Evolutionary conservation across 352 stramenopile species (phyloP).

Genomic region (Globisporangium sylvaticum): DNA sequence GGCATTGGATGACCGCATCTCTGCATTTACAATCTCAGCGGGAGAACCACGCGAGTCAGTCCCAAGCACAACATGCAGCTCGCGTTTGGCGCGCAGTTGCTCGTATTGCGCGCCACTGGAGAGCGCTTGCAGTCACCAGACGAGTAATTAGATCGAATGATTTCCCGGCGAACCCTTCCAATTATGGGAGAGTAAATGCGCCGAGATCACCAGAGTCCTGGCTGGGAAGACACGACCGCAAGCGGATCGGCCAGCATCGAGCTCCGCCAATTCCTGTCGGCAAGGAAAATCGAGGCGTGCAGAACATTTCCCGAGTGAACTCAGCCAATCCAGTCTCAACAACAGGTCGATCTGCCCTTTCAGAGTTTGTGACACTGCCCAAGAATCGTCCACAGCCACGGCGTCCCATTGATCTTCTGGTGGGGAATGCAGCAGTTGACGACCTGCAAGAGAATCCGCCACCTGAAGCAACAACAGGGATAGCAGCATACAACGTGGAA

Average conservation of each 20-base stretch:
- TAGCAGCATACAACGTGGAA: not conserved
- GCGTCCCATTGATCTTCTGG: slow-evolving; percentile 31
- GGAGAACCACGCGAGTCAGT: slow-evolving; percentile 6
- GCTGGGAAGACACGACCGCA: not conserved
- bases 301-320: not conserved
- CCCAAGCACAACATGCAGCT: slow-evolving; percentile 9
- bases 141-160: not conserved
- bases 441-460: not conserved
- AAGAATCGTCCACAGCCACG: slow-evolving; percentile 30
- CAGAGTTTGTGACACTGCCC: slow-evolving; percentile 33
- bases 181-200: not conserved
- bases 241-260: slow-evolving; percentile 1
- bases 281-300: slow-evolving; percentile 7
- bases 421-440: not conserved
- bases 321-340: not conserved
- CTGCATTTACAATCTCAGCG: slow-evolving; percentile 15
- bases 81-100: slow-evolving; percentile 18
- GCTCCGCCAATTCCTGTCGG: not conserved
- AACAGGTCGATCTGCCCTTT: slow-evolving; percentile 6
- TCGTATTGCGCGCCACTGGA: slow-evolving; percentile 19
- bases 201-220: not conserved
- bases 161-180: no score
- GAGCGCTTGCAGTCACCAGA: slow-evolving; percentile 6
- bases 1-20: slow-evolving; percentile 18
- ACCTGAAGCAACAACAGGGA: not conserved